Conservation (phyloP, 176 grass and related monocot species). For the Urochloa ruziziensis region DNA sequence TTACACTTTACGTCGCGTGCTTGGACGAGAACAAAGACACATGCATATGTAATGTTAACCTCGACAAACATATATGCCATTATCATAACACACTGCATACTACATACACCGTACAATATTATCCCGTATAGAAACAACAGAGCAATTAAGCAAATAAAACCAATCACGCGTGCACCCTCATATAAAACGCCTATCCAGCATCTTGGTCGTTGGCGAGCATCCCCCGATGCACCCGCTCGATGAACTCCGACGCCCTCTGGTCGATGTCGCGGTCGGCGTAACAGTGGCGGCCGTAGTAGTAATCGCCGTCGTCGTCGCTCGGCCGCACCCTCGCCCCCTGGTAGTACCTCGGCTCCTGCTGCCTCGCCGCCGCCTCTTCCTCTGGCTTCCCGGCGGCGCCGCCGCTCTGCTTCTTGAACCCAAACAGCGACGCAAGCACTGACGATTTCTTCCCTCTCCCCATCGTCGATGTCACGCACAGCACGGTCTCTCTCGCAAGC, state of each 20-base stretch:
- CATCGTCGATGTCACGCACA: background rate
- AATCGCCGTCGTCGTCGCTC: slow-evolving; percentile 35
- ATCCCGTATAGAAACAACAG: background rate
- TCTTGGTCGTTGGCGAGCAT: slow-evolving; percentile 21
- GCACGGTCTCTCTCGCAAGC: background rate
- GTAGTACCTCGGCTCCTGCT: background rate
- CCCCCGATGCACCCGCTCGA: slow-evolving; percentile 37
- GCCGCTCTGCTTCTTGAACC: background rate
- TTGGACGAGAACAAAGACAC: too few relatives aligned
- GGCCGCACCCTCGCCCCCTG: slow-evolving; percentile 30
- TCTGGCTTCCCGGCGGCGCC: background rate
- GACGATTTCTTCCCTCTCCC: slow-evolving; percentile 30
- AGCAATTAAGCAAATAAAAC: background rate
- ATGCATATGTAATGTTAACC: too few relatives aligned
- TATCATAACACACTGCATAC: background rate
- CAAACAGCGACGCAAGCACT: slow-evolving; percentile 33
- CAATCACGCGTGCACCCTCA: background rate
- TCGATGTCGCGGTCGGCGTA: slow-evolving; percentile 43
- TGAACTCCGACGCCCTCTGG: slow-evolving; percentile 39
- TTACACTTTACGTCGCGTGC: too few relatives aligned
- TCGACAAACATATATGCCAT: background rate
- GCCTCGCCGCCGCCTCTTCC: background rate
- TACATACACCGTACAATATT: background rate
- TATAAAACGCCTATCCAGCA: slow-evolving; percentile 6
- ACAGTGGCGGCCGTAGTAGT: slow-evolving; percentile 20